Evolutionary conservation across 257 asterid species (phyloP).

Genomic region (Nicotiana paniculata): DNA sequence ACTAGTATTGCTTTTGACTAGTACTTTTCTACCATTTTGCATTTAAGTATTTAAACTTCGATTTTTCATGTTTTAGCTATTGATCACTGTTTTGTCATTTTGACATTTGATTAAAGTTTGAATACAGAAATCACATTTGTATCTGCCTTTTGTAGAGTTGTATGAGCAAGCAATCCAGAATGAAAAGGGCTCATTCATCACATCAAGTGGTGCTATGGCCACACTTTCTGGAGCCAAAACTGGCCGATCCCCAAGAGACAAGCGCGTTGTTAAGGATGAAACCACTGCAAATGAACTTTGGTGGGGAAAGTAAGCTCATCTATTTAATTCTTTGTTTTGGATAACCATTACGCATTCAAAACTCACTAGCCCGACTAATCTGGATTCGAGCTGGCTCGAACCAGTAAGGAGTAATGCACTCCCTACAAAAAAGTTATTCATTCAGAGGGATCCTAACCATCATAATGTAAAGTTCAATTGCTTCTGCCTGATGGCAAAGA

Average conservation of each 20-base stretch:
- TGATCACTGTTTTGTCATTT: too few species aligned
- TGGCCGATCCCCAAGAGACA: slow-evolving; percentile 82
- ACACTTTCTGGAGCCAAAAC: slow-evolving; percentile 94
- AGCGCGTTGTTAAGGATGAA: slow-evolving; percentile 83
- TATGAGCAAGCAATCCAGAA: slow-evolving; percentile 79
- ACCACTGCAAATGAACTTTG: slow-evolving; percentile 65
- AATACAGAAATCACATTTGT: not conserved
- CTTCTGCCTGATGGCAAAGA: too few species aligned
- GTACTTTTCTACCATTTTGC: not conserved
- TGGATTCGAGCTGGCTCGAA: too few species aligned
- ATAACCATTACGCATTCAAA: not conserved
- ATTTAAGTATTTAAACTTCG: not conserved
- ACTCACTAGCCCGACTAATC: not conserved
- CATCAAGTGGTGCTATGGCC: slow-evolving; percentile 77
- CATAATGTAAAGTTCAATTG: too few species aligned
- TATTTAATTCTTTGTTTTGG: not conserved
- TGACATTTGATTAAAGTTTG: not conserved
- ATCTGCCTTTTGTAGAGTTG: slow-evolving; percentile 35
- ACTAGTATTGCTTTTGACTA: not conserved
- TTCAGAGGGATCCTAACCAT: too few species aligned
- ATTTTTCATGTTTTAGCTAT: too few species aligned
- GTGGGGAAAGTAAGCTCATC: slow-evolving; percentile 90
- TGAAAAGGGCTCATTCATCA: slow-evolving; percentile 80
- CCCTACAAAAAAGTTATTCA: too few species aligned
- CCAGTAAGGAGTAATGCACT: not conserved